phyloP scores from a whole-genome alignment of 208 protist species.

The Lotmaria passim region DNA sequence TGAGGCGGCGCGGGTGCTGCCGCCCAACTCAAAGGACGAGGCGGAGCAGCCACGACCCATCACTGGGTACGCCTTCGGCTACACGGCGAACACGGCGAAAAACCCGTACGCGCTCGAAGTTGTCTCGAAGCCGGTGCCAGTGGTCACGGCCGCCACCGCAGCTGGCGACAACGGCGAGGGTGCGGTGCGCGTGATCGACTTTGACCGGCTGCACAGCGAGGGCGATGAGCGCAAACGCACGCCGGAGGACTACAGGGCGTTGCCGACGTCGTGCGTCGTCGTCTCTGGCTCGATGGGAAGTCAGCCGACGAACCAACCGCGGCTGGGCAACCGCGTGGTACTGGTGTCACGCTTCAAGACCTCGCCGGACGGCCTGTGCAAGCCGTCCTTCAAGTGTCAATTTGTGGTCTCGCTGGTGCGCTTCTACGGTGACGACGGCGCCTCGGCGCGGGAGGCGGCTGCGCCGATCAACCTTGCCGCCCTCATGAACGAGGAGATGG shows the following conservation, averaged over 20 bases:
- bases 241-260: slow-evolving; percentile 42
- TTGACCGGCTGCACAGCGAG: slow-evolving; percentile 46
- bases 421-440: slow-evolving; percentile 38
- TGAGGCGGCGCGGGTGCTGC: slow-evolving; percentile 27
- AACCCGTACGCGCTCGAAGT: slow-evolving; percentile 15
- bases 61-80: slow-evolving; percentile 58
- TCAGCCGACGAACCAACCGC: slow-evolving; percentile 35
- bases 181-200: slow-evolving; percentile 48
- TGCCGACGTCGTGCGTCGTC: slow-evolving; percentile 66
- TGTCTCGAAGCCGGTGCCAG: slow-evolving; percentile 21
- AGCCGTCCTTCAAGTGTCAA: slow-evolving; percentile 76
- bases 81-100: slow-evolving; percentile 52
- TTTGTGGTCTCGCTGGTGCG: slow-evolving; percentile 50
- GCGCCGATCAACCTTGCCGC: slow-evolving; percentile 53
- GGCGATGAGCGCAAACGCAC: slow-evolving; percentile 50
- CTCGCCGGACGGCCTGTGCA: slow-evolving; percentile 64
- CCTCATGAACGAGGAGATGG: slow-evolving; percentile 61
- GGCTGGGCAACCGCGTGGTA: slow-evolving; percentile 56
- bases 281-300: slow-evolving; percentile 45
- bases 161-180: neutral
- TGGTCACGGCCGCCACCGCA: neutral
- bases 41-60: slow-evolving; percentile 23
- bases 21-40: slow-evolving; percentile 21
- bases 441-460: slow-evolving; percentile 26
- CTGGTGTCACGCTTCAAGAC: slow-evolving; percentile 74